Evolutionary conservation across 495 filamentous ascomycete species (phyloP), one percentile per base, ranked within the genome.

Genomic region (Lophium mytilinum): DNA sequence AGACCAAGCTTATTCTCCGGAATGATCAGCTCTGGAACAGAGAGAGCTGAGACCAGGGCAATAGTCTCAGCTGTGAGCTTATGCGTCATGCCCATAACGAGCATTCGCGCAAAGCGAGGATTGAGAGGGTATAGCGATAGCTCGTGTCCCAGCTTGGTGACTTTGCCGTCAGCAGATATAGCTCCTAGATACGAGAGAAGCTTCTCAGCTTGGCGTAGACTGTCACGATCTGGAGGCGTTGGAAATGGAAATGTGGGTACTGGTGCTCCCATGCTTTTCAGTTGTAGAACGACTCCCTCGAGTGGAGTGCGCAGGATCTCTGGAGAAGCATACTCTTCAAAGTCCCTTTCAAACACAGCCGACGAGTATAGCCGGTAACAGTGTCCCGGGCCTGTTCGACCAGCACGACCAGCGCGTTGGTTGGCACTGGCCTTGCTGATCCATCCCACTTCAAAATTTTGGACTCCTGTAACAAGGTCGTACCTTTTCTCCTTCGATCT

Each of bases 161-260:
- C 80, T 63, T 87, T 81, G n/a, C 88, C 88, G 12, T 76, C 76
- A 8, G 78, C 66, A 9, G 81, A 79, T 18, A 77, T 57, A 4
- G 75, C 76, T 17, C 76, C 75, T n/a, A 78, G 66, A 55, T 73
- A 76, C 40, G 78, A 82, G 9, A 96, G 73, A 7, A 96, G 78
- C 64, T 86, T 91, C 68, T 97, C 93, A 17, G 94, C 90, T 64
- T 87, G 91, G 45, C 80, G 78, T 1, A 99, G 77, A 58, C 84
- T 88, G 56, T 85, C 75, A 12, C 84, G 83, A 58, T 90, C 87
- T 17, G 93, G 94, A 7, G 89, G 84, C 3, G 94, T 96, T 8
- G 94, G 94, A 68, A 97, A 99, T n/a, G 93, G 94, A 69, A 99
- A 99, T 65, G 91, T 95, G 66, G 85, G 82, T 2, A 97, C 86